A percentile compares a stretch with the other conserved stretches of the same genome.
These are phyloP conservation scores for Leishmania major DNA, from an alignment of 208 protist species.

Conservation along the genomic window DNA sequence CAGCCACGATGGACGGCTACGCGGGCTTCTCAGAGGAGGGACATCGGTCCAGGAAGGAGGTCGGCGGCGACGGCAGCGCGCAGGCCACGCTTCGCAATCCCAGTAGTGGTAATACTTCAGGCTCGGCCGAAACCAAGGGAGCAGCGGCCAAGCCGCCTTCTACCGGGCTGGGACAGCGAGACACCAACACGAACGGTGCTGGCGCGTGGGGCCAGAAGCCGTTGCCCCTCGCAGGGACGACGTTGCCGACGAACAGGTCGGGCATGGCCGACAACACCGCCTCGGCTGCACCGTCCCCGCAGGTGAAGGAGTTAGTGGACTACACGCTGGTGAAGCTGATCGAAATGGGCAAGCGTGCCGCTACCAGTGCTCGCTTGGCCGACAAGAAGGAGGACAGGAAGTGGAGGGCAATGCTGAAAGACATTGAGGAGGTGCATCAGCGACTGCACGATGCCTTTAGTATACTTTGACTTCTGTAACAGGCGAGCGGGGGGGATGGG, in stretches of 20 bases:
- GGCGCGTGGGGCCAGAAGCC: neutral
- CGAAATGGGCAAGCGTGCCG: constrained; percentile 41
- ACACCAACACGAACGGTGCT: neutral
- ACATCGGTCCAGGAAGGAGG: neutral
- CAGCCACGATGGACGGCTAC: neutral
- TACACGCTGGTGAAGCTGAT: constrained; percentile 57
- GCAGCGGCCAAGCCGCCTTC: neutral
- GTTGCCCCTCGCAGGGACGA: neutral
- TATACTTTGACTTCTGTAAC: constrained; percentile 9
- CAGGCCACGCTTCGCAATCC: neutral
- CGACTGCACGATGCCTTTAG: constrained; percentile 42
- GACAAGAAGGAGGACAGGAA: constrained; percentile 16
- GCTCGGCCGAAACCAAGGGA: neutral
- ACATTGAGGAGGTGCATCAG: constrained; percentile 54
- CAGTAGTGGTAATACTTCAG: neutral
- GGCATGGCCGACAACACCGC: neutral
- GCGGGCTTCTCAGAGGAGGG: constrained; percentile 5
- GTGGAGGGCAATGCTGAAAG: constrained; percentile 39
- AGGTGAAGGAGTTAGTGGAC: constrained; percentile 48
- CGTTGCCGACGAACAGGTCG: constrained; percentile 10
- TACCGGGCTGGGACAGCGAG: neutral
- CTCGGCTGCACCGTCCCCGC: constrained; percentile 6
- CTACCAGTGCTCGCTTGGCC: constrained; percentile 3
- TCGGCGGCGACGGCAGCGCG: neutral
- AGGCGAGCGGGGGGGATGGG: neutral